Evolutionary conservation across 2,329 filamentous ascomycete genomes (phyloP).

Genomic region (Ophiostoma montium): DNA sequence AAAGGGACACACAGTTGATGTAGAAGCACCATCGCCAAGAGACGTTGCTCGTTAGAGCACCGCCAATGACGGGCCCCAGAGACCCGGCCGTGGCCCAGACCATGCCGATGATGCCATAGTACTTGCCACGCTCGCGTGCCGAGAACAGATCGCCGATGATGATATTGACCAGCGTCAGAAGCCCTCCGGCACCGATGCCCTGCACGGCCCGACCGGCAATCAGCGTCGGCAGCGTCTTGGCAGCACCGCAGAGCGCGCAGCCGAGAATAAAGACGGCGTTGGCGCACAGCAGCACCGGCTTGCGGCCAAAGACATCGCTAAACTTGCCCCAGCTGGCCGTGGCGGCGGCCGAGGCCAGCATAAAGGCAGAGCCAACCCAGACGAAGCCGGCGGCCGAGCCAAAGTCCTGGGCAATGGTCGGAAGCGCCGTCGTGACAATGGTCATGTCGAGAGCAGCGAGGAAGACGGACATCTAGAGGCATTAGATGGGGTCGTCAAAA

Average conservation of each 20-base stretch:
- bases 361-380: conserved; percentile 64
- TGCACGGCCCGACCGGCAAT: conserved; percentile 42
- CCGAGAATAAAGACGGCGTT: conserved; percentile 39
- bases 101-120: conserved; percentile 14
- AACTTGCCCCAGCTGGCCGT: conserved; percentile 57
- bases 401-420: conserved; percentile 50
- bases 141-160: conserved; percentile 33
- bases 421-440: conserved; percentile 52
- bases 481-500: not conserved
- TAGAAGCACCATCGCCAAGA: conserved; percentile 56
- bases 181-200: conserved; percentile 41
- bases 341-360: conserved; percentile 53
- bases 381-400: conserved; percentile 55
- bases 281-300: conserved; percentile 37
- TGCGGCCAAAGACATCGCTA: conserved; percentile 44
- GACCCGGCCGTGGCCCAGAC: conserved; percentile 14
- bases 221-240: conserved; percentile 34
- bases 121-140: conserved; percentile 14
- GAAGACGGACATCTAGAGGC: conserved; percentile 24
- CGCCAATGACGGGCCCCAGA: conserved; percentile 13
- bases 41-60: conserved; percentile 12
- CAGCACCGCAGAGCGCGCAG: conserved; percentile 38
- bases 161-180: conserved; percentile 46
- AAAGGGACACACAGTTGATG: conserved; percentile 33
- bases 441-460: conserved; percentile 43